Percentiles rank a stretch among this genome's conserved stretches.
These are phyloP conservation scores for Tillandsia leiboldiana DNA, from an alignment of 176 grass and related monocot genomes.

Conservation along the genomic window DNA sequence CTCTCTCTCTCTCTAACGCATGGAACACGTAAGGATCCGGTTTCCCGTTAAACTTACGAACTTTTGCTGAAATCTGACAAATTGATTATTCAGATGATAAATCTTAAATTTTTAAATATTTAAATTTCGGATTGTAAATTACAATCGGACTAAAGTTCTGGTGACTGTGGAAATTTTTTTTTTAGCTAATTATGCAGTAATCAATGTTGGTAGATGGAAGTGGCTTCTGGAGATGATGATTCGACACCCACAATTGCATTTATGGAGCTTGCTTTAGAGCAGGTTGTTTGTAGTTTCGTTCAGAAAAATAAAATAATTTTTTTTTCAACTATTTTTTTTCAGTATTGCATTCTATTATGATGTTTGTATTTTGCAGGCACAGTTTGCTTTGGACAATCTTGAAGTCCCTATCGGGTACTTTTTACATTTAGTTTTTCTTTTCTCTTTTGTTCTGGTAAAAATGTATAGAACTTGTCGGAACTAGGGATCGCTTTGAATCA, in stretches of 20 bases:
- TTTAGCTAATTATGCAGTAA: not conserved
- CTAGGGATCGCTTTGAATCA: not conserved
- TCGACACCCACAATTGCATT: slow-evolving; percentile 21
- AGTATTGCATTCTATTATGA: not conserved
- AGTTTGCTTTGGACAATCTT: slow-evolving; percentile 64
- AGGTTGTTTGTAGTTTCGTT: slow-evolving; percentile 27
- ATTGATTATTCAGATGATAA: too few relatives aligned
- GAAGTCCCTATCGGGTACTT: slow-evolving; percentile 87
- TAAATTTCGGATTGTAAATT: too few relatives aligned
- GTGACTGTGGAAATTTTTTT: not conserved
- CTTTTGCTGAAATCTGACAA: too few relatives aligned
- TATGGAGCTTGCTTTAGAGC: slow-evolving; percentile 60
- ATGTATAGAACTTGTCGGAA: not conserved
- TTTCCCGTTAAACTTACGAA: too few relatives aligned
- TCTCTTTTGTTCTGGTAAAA: not conserved
- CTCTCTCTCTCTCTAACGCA: not conserved
- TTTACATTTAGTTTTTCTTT: slow-evolving; percentile 2
- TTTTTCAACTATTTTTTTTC: too few relatives aligned
- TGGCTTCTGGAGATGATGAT: slow-evolving; percentile 10
- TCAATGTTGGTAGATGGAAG: slow-evolving; percentile 18
- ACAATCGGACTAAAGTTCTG: too few relatives aligned
- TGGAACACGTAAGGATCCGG: too few relatives aligned
- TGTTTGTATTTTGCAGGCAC: slow-evolving; percentile 41
- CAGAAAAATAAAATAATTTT: not conserved
- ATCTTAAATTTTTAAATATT: too few relatives aligned